Evolutionary conservation across 139 green algal species (phyloP), one percentile per base, ranked within the genome.

Genomic region (Mesostigma viride): DNA sequence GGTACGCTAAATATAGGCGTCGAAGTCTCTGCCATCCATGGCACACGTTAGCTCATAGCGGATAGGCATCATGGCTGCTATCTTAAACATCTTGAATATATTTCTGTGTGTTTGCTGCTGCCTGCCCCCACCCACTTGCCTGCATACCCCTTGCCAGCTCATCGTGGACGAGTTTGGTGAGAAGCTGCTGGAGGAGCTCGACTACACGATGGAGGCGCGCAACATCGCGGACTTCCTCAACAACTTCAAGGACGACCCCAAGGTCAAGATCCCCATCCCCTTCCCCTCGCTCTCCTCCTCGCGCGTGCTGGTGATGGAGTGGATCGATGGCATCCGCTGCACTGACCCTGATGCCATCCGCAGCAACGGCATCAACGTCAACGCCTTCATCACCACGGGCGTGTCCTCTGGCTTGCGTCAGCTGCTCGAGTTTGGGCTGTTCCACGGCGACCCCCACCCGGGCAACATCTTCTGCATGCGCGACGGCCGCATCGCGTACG

Each of bases 111-210:
- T n/a, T n/a, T n/a, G n/a, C n/a, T n/a, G n/a, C n/a, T n/a, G n/a
- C n/a, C n/a, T n/a, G n/a, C n/a, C n/a, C n/a, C n/a, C n/a, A n/a
- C n/a, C n/a, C n/a, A n/a, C n/a, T n/a, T n/a, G n/a, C n/a, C n/a
- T n/a, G n/a, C n/a, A n/a, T n/a, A n/a, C n/a, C n/a, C n/a, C n/a
- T n/a, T n/a, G n/a, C 26, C 31, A 94, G 83, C 86, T 99, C 51
- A 95, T 99, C 67, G 88, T 99, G 40, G 94, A 99, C 76, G 94
- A 99, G 83, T 99, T 99, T 81, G 94, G 89, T 0, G 86, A 98
- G 84, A 99, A 99, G 81, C 79, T 99, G 44, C 80, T 99, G 66
- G 93, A 99, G 80, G 93, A 98, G 83, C 82, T 98, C 75, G 92
- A 99, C 78, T 98, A 99, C 74, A 61, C 40, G 17, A 53, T 53